Evolutionary conservation across 1,139 yeast species (phyloP), one percentile per base, ranked within the genome.

Genomic region (Blastobotrys capitulatus): DNA sequence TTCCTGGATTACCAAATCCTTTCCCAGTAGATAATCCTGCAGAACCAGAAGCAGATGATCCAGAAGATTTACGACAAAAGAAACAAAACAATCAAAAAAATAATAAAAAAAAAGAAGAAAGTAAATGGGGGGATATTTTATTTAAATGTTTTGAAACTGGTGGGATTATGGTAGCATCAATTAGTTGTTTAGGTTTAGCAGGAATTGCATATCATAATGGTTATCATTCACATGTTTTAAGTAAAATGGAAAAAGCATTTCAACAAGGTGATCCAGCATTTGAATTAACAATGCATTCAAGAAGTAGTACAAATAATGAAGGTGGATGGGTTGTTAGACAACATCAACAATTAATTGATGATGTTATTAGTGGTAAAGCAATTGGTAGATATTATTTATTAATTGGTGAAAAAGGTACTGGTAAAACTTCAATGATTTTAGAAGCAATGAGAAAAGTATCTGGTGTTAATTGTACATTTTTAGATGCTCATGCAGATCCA

Each of bases 401-500:
- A 16, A 78, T 86, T 49, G 95, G 95, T 22, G 95, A 86, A 64
- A 86, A 86, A 62, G 95, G 95, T 0, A 86, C 94, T 0, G 95
- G 95, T 2, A 86, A 86, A 60, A 83, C 90, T 0, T 82, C 92
- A 1, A 73, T 86, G 66, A 71, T 85, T 27, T 65, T 82, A 57
- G 89, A 84, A 41, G 78, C 90, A 2, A 80, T 86, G 75, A 77
- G 80, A 54, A 77, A 80, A 56, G 79, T 80, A 1, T 70, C 76
- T 42, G 89, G 92, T 1, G 68, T 68, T 51, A 80, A 83, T 59
- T 87, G 88, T 46, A 79, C 88, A 1, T 75, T 83, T 52, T 72
- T 86, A 57, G 95, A 86, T 63, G 94, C 95, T 1, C 94, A 86
- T 60, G 85, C 92, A 0, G 95, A 86, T 62, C 89, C 94, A 0